Base-by-base conservation (phyloP, 495 filamentous ascomycete genomes). In the Cercophora samala region DNA sequence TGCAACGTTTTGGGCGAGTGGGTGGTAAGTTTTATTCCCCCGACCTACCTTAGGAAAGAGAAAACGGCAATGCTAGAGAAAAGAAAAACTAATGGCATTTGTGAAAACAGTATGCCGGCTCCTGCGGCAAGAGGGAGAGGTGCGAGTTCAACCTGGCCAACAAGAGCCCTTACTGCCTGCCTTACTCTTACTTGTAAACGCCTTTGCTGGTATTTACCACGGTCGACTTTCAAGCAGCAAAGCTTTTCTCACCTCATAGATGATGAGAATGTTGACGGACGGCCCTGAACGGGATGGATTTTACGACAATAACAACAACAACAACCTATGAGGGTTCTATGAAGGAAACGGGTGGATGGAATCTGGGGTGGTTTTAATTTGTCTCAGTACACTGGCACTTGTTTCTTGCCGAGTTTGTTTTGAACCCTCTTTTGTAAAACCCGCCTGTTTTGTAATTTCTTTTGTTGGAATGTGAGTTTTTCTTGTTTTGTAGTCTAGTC, bases 141-240 rank as follows among this genome's bases (percentile, higher is more conserved):
- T 76, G 74, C 73, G 13, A 63, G 53, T 76, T 71, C 69, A 63
- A 68, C 62, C 9, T 8, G 11, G 54, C 60, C 67, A 76, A 72
- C 65, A 62, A 64, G 18, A 73, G 69, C 64, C 74, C 74, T 0
- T 76, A 76, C 65, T 76, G 74, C 68, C n/a, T 76, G 22, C 63
- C 64, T 17, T 15, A 52, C 51, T 56, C 25, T 42, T 32, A 64
- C 52, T 62, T 58, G 37, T 46, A 46, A 18, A 17, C 11, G 37
- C 37, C 37, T 17, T 46, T 13, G 13, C 11, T 13, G 37, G 15
- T 46, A 46, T 3, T 13, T 4, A 8, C 29, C 37, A 17, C 15
- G 13, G 37, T 46, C 37, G 37, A 9, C 37, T 9, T 17, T 46
- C 37, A 13, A 2, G 13, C 11, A 2, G 13, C 11, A 11, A 46